Conservation (phyloP, 345 rosid genomes). For the sweet orange (Citrus sinensis) region DNA sequence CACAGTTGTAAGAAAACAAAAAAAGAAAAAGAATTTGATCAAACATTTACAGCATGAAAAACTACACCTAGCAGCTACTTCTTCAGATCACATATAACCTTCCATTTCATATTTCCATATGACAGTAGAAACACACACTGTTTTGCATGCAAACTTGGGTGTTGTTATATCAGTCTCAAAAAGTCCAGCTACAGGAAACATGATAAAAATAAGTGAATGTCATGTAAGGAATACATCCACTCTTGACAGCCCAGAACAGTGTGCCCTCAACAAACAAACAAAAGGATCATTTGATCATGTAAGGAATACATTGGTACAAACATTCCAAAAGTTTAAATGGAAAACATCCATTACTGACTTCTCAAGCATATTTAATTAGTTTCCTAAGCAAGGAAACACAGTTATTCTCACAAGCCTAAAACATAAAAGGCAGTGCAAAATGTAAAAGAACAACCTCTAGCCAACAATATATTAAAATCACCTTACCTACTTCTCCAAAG, state of each 20-base stretch:
- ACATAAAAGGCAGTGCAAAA: background rate
- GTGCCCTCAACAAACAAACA: background rate
- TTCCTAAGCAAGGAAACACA: background rate
- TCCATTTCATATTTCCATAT: background rate
- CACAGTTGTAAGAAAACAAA: no score
- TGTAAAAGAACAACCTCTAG: background rate
- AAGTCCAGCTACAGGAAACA: background rate
- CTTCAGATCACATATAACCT: no score
- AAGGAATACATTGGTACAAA: background rate
- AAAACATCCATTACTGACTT: background rate
- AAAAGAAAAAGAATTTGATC: no score
- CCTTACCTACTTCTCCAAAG: background rate
- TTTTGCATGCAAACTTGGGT: background rate
- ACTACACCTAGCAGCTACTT: no score
- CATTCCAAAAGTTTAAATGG: background rate
- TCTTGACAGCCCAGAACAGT: background rate
- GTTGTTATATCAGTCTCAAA: background rate
- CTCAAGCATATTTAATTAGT: background rate
- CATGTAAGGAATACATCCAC: background rate
- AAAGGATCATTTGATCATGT: background rate
- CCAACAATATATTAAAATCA: background rate
- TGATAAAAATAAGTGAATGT: background rate
- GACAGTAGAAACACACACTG: background rate
- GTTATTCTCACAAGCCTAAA: background rate
- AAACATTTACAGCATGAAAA: no score